A percentile compares a stretch with the other conserved stretches of the same genome.
Evolutionary conservation across 495 filamentous ascomycete genomes (phyloP).

Genomic region (Penicillium salamii): DNA sequence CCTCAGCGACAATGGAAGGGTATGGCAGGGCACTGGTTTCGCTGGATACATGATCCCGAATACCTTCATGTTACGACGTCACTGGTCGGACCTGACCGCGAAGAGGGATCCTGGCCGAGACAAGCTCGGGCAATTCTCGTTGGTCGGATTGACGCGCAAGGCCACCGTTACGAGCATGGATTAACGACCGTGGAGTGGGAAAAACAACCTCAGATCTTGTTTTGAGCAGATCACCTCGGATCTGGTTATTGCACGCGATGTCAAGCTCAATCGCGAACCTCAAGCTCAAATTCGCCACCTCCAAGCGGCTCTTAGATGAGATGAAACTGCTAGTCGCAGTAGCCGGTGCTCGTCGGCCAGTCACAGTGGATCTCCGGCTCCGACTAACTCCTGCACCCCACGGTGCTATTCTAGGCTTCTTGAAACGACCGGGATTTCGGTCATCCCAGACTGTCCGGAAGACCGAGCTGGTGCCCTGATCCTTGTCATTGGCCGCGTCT

Average conservation of each 20-base stretch:
- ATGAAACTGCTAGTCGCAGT: slow-evolving; percentile 22
- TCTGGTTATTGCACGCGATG: slow-evolving; percentile 1
- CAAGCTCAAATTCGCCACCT: slow-evolving; percentile 19
- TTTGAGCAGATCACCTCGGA: not conserved
- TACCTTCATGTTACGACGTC: not conserved
- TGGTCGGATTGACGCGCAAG: not conserved
- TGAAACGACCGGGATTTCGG: slow-evolving; percentile 13
- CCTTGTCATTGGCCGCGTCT: not conserved
- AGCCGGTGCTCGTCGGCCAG: slow-evolving; percentile 8
- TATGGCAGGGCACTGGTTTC: not conserved
- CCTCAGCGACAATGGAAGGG: not conserved
- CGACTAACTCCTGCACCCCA: slow-evolving; percentile 19
- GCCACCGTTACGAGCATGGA: too few relatives aligned
- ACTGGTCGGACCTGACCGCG: not conserved
- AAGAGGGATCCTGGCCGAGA: not conserved
- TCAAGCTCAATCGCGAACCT: not conserved
- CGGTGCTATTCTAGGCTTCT: slow-evolving; percentile 16
- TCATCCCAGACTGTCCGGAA: not conserved
- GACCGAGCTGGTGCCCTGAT: not conserved
- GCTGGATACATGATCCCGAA: too few relatives aligned
- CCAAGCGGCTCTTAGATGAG: slow-evolving; percentile 15
- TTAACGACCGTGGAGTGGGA: too few relatives aligned
- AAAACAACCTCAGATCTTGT: not conserved
- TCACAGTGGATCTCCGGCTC: slow-evolving; percentile 9
- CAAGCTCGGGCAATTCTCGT: not conserved